phyloP scores from a whole-genome alignment of 176 grass and related monocot genomes.

The Paspalum notatum region DNA sequence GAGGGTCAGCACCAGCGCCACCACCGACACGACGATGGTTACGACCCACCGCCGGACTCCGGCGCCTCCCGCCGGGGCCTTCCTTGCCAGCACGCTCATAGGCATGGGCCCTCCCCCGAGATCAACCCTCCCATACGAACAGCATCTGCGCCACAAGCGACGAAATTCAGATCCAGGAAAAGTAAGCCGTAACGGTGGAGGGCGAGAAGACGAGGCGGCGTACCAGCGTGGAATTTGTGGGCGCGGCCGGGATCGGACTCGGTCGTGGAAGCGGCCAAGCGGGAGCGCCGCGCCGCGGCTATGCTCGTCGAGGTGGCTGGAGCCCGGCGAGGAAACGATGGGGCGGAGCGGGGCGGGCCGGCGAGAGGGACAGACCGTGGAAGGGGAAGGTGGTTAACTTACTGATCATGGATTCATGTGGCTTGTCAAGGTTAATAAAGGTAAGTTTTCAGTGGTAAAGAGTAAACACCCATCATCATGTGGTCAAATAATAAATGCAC shows the following conservation, averaged over 20 bases:
- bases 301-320: conserved; percentile 15
- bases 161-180: conserved; percentile 33
- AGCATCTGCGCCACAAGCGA: conserved; percentile 6
- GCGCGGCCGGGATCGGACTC: neutral
- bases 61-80: conserved; percentile 24
- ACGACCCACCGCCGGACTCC: conserved; percentile 53
- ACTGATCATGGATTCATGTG: neutral
- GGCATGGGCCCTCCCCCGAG: neutral
- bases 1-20: conserved; percentile 59
- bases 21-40: conserved; percentile 49
- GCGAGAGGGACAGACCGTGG: neutral
- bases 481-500: conserved; percentile 20
- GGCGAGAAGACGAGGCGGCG: neutral
- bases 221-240: neutral
- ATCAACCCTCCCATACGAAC: conserved; percentile 5
- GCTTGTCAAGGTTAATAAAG: neutral
- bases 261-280: neutral
- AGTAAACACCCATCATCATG: neutral
- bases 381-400: neutral
- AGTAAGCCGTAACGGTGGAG: neutral
- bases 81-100: conserved; percentile 48
- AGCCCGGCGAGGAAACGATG: neutral
- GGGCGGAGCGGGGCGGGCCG: too few species aligned
- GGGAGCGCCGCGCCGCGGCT: neutral
- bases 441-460: neutral